These are phyloP conservation scores for Penicillium argentinense DNA, from an alignment of 495 filamentous ascomycete species.

Conservation along the genomic window DNA sequence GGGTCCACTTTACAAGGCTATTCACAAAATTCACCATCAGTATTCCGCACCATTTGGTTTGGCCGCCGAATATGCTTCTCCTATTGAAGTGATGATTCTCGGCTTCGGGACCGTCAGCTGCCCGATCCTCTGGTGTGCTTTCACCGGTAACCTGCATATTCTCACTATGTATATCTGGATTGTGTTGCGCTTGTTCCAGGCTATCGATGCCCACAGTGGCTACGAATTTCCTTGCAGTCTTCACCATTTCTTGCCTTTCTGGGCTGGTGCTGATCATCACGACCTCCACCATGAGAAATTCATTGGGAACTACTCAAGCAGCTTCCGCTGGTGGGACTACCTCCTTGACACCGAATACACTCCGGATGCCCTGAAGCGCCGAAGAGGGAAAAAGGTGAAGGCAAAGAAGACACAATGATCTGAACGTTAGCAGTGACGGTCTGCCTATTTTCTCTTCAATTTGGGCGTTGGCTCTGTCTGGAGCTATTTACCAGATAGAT, in stretches of 20 bases:
- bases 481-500: constrained; percentile 13
- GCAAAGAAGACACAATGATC: constrained; percentile 10
- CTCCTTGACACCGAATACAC: constrained; percentile 89
- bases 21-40: constrained; percentile 98
- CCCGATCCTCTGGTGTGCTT: constrained; percentile 81
- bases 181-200: constrained; percentile 90
- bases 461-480: constrained; percentile 12
- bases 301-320: constrained; percentile 95
- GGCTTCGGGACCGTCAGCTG: constrained; percentile 81
- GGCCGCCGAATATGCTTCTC: constrained; percentile 95
- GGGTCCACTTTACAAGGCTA: constrained; percentile 87
- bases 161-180: constrained; percentile 99
- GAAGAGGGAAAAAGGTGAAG: constrained; percentile 49
- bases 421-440: constrained; percentile 8
- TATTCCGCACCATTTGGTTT: constrained; percentile 97
- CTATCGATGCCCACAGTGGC: constrained; percentile 94
- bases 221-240: constrained; percentile 98
- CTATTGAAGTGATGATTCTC: constrained; percentile 96
- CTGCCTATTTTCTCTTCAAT: constrained; percentile 16
- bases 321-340: constrained; percentile 99
- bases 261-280: constrained; percentile 96
- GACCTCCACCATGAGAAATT: constrained; percentile 96
- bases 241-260: constrained; percentile 94
- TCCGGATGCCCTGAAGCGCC: constrained; percentile 78
- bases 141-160: constrained; percentile 87